A percentile compares a stretch with the other conserved stretches of the same genome.
Evolutionary conservation across 2,329 filamentous ascomycete species (phyloP).

Genomic region (Catunica adiposa): DNA sequence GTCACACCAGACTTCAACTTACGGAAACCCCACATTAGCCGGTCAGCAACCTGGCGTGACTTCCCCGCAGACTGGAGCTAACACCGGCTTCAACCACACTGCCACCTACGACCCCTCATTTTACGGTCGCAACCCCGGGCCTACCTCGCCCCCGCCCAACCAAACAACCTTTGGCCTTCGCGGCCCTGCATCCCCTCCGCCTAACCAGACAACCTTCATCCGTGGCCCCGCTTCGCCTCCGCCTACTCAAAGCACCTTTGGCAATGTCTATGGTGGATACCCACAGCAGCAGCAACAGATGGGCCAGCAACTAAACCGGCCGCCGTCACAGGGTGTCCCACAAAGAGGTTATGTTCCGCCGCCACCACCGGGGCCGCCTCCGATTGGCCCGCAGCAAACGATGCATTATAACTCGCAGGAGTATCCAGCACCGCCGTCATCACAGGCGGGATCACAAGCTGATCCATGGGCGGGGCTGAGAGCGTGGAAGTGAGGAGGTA

Average conservation of each 20-base stretch:
- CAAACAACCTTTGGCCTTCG: constrained; percentile 34
- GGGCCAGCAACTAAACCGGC: constrained; percentile 19
- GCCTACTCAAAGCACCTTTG: constrained; percentile 38
- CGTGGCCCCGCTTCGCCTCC: constrained; percentile 37
- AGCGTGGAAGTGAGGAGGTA: constrained; percentile 30
- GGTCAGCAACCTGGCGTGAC: constrained; percentile 22
- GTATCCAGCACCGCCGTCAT: constrained; percentile 19
- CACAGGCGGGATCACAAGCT: constrained; percentile 24
- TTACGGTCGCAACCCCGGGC: constrained; percentile 40
- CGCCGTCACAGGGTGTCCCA: constrained; percentile 25
- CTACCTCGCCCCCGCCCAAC: constrained; percentile 46
- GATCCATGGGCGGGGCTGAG: constrained; percentile 38
- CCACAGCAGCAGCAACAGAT: constrained; percentile 24
- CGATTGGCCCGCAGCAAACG: constrained; percentile 45
- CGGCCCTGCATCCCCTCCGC: constrained; percentile 36
- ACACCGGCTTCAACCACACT: constrained; percentile 29
- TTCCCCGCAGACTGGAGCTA: constrained; percentile 7
- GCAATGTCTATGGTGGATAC: constrained; percentile 24
- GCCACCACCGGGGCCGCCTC: constrained; percentile 45
- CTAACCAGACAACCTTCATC: constrained; percentile 33
- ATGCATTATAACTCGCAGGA: constrained; percentile 33
- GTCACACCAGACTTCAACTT: constrained; percentile 20
- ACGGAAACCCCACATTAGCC: constrained; percentile 18
- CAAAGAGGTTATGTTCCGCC: constrained; percentile 45
- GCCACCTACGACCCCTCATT: constrained; percentile 39